Evolutionary conservation across 192 early-diverging fungal species (phyloP), one percentile per base, ranked within the genome.

Genomic region (Linnemannia exigua): DNA sequence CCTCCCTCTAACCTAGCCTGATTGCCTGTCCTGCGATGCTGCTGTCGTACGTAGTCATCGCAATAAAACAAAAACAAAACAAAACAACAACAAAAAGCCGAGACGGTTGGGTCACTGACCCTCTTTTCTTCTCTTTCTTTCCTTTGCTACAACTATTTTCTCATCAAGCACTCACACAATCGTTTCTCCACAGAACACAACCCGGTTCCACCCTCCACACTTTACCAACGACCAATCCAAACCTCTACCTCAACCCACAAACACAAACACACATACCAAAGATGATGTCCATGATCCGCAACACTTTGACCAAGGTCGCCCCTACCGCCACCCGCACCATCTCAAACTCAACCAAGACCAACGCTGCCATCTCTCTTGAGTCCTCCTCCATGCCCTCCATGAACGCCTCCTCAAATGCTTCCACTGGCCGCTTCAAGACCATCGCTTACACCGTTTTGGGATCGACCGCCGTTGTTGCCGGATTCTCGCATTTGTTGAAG

Each of bases 391-490:
- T 66, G 36, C 46, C 31, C 19, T 41, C 72, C 50, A 72, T 72
- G 52, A 28, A 48, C 58, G 3, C 79, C 47, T 37, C 70, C 33
- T 44, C 71, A 9, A 33, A 77, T 19, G n/a, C 72, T 17, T 47
- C 82, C 41, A 67, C 77, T 1, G 31, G 77, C 58, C 38, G 70
- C 12, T 44, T 67, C 78, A 86, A 86, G 74, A 44, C 74, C 22
- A 52, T 80, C n/a, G 84, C 78, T 47, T 80, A 86, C 73, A 77
- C 74, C 37, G 75, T 74, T 36, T 63, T 80, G 35, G 79, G 84
- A 15, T 66, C 70, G 35, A 69, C 58, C 6, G 51, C 79, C 35
- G 70, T 80, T 58, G 51, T 86, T n/a, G 84, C 74, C 12, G 78
- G 84, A 31, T 7, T 73, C 44, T 76, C 77, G 17, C 58, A 61